phyloP scores from a whole-genome alignment of 768 basidiomycete genomes.

The Hypholoma fasciculare region DNA sequence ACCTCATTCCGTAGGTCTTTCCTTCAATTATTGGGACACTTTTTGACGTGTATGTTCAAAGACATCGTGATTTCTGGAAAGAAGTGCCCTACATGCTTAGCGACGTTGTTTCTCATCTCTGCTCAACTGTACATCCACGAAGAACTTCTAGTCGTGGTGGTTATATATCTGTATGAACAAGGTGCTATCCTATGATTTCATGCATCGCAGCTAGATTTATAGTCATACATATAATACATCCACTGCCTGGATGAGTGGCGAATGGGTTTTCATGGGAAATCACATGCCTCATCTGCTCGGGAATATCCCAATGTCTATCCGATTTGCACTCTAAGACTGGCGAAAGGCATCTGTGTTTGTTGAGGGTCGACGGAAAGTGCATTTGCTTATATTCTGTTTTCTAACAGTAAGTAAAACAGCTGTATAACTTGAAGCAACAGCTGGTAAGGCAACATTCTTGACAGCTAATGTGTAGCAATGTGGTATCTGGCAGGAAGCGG shows the following conservation, averaged over 20 bases:
- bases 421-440: neutral
- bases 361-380: no score
- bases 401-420: neutral
- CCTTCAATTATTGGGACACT: slow-evolving; percentile 1
- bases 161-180: slow-evolving; percentile 68
- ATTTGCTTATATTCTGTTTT: no score
- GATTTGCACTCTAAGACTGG: no score
- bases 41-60: slow-evolving; percentile 25
- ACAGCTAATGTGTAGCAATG: no score
- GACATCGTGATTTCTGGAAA: slow-evolving; percentile 89
- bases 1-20: slow-evolving; percentile 74
- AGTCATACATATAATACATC: neutral
- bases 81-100: slow-evolving; percentile 86
- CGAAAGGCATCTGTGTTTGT: no score
- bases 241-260: no score
- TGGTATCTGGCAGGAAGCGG: neutral
- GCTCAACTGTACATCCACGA: slow-evolving; percentile 69
- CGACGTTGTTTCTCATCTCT: slow-evolving; percentile 77
- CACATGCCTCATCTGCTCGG: no score
- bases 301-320: no score
- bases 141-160: slow-evolving; percentile 65
- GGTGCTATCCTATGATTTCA: neutral
- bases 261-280: no score
- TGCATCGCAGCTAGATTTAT: neutral
- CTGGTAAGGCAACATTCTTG: neutral